Base-by-base conservation (phyloP, 768 basidiomycete genomes). In the Naganishia randhawae region DNA sequence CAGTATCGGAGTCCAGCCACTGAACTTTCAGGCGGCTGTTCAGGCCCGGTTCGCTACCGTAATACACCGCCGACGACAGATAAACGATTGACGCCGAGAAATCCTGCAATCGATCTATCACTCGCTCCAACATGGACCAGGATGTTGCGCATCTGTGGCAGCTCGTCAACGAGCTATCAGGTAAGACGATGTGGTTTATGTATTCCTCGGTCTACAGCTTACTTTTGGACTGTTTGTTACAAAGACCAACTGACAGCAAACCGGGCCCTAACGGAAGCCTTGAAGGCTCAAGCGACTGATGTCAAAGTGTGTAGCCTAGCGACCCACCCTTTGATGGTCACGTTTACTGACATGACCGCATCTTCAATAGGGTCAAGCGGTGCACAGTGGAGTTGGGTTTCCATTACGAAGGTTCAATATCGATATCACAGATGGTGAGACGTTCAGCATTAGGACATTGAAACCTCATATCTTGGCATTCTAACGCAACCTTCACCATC, bases 331-430 rank as follows among this genome's bases (percentile, higher is more conserved):
- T 66, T 64, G 29, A 32, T 39, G 35, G 53, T 0, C 22, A 22
- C 50, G 17, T 53, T 42, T 25, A 66, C 64, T 19, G 19, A 57
- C 53, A 51, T 45, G 63, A 57, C 29, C 54, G 70, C 63, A 6
- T 7, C 19, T 63, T 31, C 14, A 3, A 1, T 52, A 91, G 91
- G 85, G 84, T n/a, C 88, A 92, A 79, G 89, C 92, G 19, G 80
- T 84, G 0, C 84, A 91, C 73, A 81, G 84, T 2, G 85, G 86
- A 7, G 85, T 88, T 29, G 91, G 91, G 2, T 91, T 89, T 77
- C 84, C 87, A 0, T 82, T 97, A 45, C 83, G 92, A 72, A 85
- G 93, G 42, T 90, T 89, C 79, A 94, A 95, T 78, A 85, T 87
- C 10, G 93, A 97, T 77, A 85, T 97, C 6, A 86, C 89, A 16